Percentiles rank a stretch among this genome's conserved stretches.
Conservation (phyloP, 1,284 basidiomycete species). For the Malassezia dermatis region DNA sequence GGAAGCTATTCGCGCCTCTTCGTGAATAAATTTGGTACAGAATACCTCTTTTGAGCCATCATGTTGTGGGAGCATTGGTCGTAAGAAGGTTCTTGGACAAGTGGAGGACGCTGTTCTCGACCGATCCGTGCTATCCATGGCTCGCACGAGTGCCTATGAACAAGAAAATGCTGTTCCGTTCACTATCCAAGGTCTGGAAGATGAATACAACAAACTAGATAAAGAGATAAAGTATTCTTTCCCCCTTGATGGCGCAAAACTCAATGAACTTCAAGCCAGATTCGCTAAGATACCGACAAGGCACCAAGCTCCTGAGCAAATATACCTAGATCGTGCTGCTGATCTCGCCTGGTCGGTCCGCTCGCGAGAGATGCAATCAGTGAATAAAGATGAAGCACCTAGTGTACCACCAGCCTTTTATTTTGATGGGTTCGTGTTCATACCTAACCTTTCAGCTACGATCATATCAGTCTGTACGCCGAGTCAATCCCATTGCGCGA, state of each 20-base stretch:
- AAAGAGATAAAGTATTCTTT: not conserved
- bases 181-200: not conserved
- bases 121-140: not conserved
- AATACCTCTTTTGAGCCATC: not conserved
- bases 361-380: not conserved
- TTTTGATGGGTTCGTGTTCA: conserved; percentile 4
- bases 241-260: not conserved
- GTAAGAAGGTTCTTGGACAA: not conserved
- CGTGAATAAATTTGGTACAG: not conserved
- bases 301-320: not conserved
- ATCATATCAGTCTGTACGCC: conserved; percentile 4
- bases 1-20: not conserved
- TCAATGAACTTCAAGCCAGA: not conserved
- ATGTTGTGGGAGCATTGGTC: too few species aligned
- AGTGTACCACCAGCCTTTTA: conserved; percentile 7
- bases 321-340: not conserved
- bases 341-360: not conserved
- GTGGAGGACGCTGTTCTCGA: not conserved
- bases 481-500: not conserved
- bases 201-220: not conserved
- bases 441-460: conserved; percentile 5
- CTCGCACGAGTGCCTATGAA: not conserved
- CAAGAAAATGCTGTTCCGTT: not conserved
- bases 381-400: not conserved
- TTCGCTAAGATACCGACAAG: not conserved